Base-by-base conservation (phyloP, 2,329 filamentous ascomycete genomes). In the Apiospora malaysiana region DNA sequence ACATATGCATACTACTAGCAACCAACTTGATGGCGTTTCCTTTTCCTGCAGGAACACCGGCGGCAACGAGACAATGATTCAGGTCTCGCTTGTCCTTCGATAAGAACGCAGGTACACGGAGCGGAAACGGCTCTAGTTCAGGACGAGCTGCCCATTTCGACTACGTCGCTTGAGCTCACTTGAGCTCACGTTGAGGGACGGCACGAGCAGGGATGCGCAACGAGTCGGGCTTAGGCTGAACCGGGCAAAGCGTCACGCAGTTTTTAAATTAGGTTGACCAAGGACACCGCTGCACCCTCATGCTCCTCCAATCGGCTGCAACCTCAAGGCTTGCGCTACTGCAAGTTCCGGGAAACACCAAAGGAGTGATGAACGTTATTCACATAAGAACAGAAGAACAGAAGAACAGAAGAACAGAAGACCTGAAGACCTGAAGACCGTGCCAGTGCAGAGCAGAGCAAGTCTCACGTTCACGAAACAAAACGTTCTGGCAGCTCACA, bases 261-360 rank as follows among this genome's bases (percentile, higher is more conserved):
- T 63, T 59, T 63, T 63, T n/a, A 63, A 40, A 63, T 63, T 37
- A 63, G 56, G 56, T 63, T 63, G 56, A 40, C 18, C 56, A 63
- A n/a, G 56, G 27, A 56, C 32, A 18, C n/a, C 14, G 12, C 49
- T 12, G 49, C 23, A 59, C 32, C 6, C 51, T 59, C 25, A 59
- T 10, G 23, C 56, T 40, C 32, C 27, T 59, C 56, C 56, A 63
- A 40, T 63, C 32, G 32, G 56, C 32, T 40, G n/a, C 56, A 40
- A 4, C 32, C 56, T 63, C 21, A 18, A 63, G 32, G 56, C 56
- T 37, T 63, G 56, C 56, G 21, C 32, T 63, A 63, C 56, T 63
- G 56, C 56, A 40, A 63, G 18, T 63, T 63, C 56, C 56, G 56
- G 56, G 56, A 37, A 59, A 40, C 56, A 63, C 6, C 32, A 21